Evolutionary conservation across 371 early-diverging fungal species (phyloP), one percentile per base, ranked within the genome.

Genomic region (Catenaria anguillulae): DNA sequence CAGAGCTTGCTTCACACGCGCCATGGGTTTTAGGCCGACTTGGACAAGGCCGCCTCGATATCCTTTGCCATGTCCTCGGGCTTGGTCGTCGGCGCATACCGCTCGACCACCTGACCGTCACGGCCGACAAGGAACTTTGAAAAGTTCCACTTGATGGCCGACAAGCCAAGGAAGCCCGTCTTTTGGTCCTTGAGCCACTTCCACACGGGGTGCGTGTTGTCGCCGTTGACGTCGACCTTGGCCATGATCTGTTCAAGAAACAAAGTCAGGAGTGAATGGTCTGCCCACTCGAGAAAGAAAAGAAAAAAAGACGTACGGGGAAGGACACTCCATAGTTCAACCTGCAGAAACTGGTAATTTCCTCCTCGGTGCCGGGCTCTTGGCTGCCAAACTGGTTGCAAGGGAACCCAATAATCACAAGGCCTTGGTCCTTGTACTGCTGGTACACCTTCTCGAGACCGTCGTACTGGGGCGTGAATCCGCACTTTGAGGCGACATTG

Each of bases 401-500:
- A 35, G 97, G 97, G 65, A 90, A 92, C 19, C 87, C 88, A 55
- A 89, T 72, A 37, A 89, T 69, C 36, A 76, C 79, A 45, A 88
- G 75, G 15, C 88, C 93, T 60, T 79, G 68, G 60, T 87, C 88
- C 55, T 84, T 76, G 76, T 89, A 87, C 66, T 86, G 79, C 56
- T 90, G 67, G 78, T 90, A 76, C 35, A 98, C 77, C 33, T 76
- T 65, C 73, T 88, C 86, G 24, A 99, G 77, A 26, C 84, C 88
- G 34, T 69, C 64, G 74, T 93, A 96, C 69, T 93, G 92, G 13
- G 80, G 72, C 21, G 97, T 92, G 68, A 89, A 89, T 19, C 94
- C 94, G 72, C 99, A 98, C 63, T 92, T 83, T 61, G 89, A 88
- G 35, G 99, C 99, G 35, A 92, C 89, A 73, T 99, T 99, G 63